These are phyloP conservation scores for Skeletonema costatum DNA, from an alignment of 108 stramenopile genomes.

Conservation along the genomic window DNA sequence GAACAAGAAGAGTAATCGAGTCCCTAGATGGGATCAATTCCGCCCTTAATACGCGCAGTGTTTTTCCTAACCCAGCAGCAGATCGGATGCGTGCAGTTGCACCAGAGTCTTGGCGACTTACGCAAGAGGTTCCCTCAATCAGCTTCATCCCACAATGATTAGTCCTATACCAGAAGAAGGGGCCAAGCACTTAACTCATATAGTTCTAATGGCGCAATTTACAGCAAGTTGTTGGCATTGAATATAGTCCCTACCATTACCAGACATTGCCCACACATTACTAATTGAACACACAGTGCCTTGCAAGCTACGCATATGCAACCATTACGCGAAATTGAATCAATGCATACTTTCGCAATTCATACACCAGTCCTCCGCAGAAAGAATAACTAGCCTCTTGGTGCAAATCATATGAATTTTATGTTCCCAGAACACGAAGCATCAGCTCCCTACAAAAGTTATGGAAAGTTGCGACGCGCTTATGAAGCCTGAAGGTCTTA, in stretches of 20 bases:
- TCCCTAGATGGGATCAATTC: constrained; percentile 37
- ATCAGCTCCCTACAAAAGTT: constrained; percentile 49
- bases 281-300: constrained; percentile 62
- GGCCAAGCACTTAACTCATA: constrained; percentile 32
- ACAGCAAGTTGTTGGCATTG: constrained; percentile 63
- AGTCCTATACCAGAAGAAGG: constrained; percentile 21
- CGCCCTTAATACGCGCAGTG: constrained; percentile 48
- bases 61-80: constrained; percentile 35
- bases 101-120: constrained; percentile 47
- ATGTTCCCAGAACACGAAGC: constrained; percentile 61
- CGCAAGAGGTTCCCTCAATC: constrained; percentile 24
- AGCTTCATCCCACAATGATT: constrained; percentile 31
- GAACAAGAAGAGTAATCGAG: constrained; percentile 45
- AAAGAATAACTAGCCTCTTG: constrained; percentile 69
- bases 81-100: constrained; percentile 35
- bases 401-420: constrained; percentile 63
- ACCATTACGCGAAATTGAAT: constrained; percentile 78
- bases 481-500: constrained; percentile 51
- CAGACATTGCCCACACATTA: constrained; percentile 52
- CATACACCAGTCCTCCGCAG: constrained; percentile 54
- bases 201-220: constrained; percentile 60
- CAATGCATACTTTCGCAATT: constrained; percentile 59
- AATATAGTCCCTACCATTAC: constrained; percentile 71
- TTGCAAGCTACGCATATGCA: constrained; percentile 76
- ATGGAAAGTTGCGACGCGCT: constrained; percentile 59